Conservation (phyloP, 306 rosid genomes). For the Cyclanthera cordifolia region DNA sequence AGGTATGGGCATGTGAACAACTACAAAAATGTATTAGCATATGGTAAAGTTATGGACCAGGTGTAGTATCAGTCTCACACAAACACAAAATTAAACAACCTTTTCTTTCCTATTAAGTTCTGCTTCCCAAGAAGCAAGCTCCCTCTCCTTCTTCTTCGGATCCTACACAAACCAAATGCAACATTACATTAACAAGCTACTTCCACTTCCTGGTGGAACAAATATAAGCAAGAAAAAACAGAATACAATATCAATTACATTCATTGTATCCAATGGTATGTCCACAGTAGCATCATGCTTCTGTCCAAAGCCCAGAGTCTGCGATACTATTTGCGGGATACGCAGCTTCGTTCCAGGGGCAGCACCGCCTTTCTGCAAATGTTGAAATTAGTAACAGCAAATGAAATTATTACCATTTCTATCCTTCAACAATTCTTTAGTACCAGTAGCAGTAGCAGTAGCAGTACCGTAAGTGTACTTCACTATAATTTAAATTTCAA, state of each 20-base stretch:
- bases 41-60: background rate
- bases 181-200: slow-evolving; percentile 19
- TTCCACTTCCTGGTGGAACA: background rate
- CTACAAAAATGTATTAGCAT: slow-evolving; percentile 1
- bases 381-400: slow-evolving; percentile 1
- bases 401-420: background rate
- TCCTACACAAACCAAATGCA: slow-evolving; percentile 36
- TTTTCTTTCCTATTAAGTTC: slow-evolving; percentile 76
- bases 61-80: background rate
- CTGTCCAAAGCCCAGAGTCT: slow-evolving; percentile 65
- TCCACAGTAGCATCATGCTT: slow-evolving; percentile 84
- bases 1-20: background rate
- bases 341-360: slow-evolving; percentile 67
- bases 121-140: slow-evolving; percentile 87
- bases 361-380: slow-evolving; percentile 39
- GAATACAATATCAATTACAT: slow-evolving; percentile 28
- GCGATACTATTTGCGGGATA: slow-evolving; percentile 50
- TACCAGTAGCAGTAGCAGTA: no score
- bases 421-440: background rate
- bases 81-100: slow-evolving; percentile 26
- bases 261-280: slow-evolving; percentile 67
- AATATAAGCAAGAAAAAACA: slow-evolving; percentile 5
- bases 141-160: slow-evolving; percentile 64
- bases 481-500: background rate
- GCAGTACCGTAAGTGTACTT: background rate